Conservation (phyloP, 495 filamentous ascomycete genomes). For the Trichoderma erinaceum region DNA sequence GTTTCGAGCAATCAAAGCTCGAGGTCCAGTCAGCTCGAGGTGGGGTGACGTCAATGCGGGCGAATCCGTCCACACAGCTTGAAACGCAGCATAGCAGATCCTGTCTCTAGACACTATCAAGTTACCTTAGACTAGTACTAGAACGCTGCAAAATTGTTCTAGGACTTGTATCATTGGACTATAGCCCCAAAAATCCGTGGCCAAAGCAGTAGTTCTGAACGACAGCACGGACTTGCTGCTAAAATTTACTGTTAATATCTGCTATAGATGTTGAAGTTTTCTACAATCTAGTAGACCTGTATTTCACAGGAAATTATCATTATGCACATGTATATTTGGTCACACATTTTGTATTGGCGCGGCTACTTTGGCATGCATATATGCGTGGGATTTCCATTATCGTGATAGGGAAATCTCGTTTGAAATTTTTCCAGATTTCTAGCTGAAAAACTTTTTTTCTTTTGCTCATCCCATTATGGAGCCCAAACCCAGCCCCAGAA, state of each 20-base stretch:
- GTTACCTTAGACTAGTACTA: neutral
- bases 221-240: too few relatives aligned
- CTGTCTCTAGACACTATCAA: neutral
- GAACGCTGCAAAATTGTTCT: too few relatives aligned
- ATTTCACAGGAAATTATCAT: too few relatives aligned
- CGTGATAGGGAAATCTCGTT: constrained; percentile 14
- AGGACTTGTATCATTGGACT: too few relatives aligned
- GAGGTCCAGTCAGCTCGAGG: neutral
- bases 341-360: constrained; percentile 3
- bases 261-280: too few relatives aligned
- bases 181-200: too few relatives aligned
- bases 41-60: constrained; percentile 6
- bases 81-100: too few relatives aligned
- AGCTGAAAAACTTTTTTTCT: constrained; percentile 23
- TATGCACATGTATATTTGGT: neutral
- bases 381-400: constrained; percentile 10
- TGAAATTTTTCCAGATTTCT: constrained; percentile 12
- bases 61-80: neutral
- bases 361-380: constrained; percentile 7
- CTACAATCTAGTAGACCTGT: too few relatives aligned
- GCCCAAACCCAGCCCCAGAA: constrained; percentile 37
- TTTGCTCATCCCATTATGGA: constrained; percentile 35
- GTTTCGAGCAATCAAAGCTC: neutral
- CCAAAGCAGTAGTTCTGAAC: too few relatives aligned
- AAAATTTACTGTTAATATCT: too few relatives aligned